Percentiles rank a stretch among this genome's conserved stretches.
Conservation (phyloP, 2,329 filamentous ascomycete genomes). For the Neopestalotiopsis sp. region DNA sequence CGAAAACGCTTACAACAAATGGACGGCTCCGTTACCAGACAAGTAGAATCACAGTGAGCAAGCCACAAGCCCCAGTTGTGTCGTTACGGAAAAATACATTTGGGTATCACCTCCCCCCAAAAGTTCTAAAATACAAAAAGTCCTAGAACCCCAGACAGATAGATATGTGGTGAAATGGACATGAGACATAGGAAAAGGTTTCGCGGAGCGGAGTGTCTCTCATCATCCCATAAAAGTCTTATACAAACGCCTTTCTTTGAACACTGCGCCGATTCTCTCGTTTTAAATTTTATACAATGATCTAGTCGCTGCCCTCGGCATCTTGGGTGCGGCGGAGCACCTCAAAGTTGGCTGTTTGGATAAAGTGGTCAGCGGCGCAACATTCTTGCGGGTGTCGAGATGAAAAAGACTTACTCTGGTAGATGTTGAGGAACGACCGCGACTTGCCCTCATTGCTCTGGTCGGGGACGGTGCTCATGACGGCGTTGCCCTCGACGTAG, state of each 20-base stretch:
- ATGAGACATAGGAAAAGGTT: slow-evolving; percentile 10
- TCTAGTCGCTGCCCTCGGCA: slow-evolving; percentile 14
- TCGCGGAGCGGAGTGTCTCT: slow-evolving; percentile 15
- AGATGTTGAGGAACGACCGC: slow-evolving; percentile 68
- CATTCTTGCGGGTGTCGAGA: background rate
- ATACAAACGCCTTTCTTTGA: background rate
- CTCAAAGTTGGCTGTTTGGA: slow-evolving; percentile 10
- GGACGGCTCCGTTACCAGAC: background rate
- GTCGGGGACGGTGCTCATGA: slow-evolving; percentile 70
- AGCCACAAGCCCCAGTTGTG: background rate
- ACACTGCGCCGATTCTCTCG: background rate
- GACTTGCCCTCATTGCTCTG: slow-evolving; percentile 72
- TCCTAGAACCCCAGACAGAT: slow-evolving; percentile 12
- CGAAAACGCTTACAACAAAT: background rate
- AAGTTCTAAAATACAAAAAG: slow-evolving; percentile 14
- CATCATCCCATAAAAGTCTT: background rate
- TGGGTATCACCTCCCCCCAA: slow-evolving; percentile 17
- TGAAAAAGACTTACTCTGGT: slow-evolving; percentile 72
- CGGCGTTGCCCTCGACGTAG: slow-evolving; percentile 83
- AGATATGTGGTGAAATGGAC: background rate
- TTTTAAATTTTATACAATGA: too few species aligned
- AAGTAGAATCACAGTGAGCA: background rate
- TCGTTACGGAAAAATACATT: slow-evolving; percentile 1
- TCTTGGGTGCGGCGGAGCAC: slow-evolving; percentile 14
- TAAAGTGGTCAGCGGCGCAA: background rate